Conservation (phyloP, 495 filamentous ascomycete species). For the Penicillium coffeae region DNA sequence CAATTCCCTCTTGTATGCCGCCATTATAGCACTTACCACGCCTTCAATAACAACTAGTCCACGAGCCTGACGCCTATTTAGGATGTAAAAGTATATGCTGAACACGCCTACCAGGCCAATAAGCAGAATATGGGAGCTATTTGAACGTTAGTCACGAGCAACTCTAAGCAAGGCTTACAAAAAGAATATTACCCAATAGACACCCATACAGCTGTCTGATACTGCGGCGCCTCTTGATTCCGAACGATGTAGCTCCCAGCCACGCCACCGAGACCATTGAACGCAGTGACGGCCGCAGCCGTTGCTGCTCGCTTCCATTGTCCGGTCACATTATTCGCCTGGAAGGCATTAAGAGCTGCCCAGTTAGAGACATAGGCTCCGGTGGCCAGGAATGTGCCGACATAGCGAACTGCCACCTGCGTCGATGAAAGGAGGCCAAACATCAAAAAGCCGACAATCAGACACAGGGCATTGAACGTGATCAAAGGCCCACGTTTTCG, state of each 20-base stretch:
- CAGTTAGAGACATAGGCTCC: conserved; percentile 78
- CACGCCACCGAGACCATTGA: conserved; percentile 72
- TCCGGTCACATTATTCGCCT: conserved; percentile 65
- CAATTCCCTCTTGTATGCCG: too few species aligned
- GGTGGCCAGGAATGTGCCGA: conserved; percentile 71
- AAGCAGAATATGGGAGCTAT: conserved; percentile 61
- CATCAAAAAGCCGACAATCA: conserved; percentile 72
- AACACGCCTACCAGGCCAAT: conserved; percentile 58
- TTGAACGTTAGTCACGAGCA: not conserved
- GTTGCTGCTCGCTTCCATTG: conserved; percentile 78
- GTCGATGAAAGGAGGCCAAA: conserved; percentile 58
- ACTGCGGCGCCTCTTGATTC: conserved; percentile 62
- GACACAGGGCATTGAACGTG: conserved; percentile 65
- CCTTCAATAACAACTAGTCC: conserved; percentile 52
- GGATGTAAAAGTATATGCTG: conserved; percentile 56
- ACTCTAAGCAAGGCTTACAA: not conserved
- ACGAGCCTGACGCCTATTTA: conserved; percentile 50
- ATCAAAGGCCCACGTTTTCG: conserved; percentile 65
- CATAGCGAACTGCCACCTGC: conserved; percentile 66
- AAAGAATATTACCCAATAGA: conserved; percentile 53
- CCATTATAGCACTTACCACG: conserved; percentile 42
- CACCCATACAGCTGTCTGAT: conserved; percentile 68
- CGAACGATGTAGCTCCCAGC: conserved; percentile 73
- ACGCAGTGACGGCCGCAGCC: conserved; percentile 63
- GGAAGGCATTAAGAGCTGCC: conserved; percentile 72